Evolutionary conservation across 768 basidiomycete species (phyloP).

Genomic region (Phaeolepiota aurea): DNA sequence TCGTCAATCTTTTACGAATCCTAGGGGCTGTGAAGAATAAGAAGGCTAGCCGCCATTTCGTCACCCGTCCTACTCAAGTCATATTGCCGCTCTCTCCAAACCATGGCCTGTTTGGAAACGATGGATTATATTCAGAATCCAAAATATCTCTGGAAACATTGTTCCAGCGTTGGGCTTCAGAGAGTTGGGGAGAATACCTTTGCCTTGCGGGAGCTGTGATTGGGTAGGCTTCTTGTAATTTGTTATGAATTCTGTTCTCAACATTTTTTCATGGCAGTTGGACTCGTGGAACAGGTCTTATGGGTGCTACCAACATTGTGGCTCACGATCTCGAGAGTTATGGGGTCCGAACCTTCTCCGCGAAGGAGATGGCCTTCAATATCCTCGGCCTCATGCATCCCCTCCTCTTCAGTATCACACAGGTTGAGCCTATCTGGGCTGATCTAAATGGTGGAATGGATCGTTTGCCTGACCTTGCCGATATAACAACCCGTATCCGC

Average conservation of each 20-base stretch:
- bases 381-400: slow-evolving; percentile 99
- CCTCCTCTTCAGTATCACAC: slow-evolving; percentile 96
- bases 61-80: slow-evolving; percentile 97
- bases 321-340: slow-evolving; percentile 89
- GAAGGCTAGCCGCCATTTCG: slow-evolving; percentile 94
- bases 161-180: slow-evolving; percentile 96
- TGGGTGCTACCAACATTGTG: slow-evolving; percentile 92
- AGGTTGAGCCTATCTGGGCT: slow-evolving; percentile 99
- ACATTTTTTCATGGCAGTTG: slow-evolving; percentile 47
- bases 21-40: slow-evolving; percentile 97
- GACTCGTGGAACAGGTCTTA: slow-evolving; percentile 97
- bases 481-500: slow-evolving; percentile 85
- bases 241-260: too few relatives aligned
- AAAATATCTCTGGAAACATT: slow-evolving; percentile 97
- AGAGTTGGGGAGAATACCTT: slow-evolving; percentile 98
- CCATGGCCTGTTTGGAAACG: slow-evolving; percentile 96
- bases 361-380: slow-evolving; percentile 99
- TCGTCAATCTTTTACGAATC: slow-evolving; percentile 92
- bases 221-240: slow-evolving; percentile 64
- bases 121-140: slow-evolving; percentile 95
- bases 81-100: slow-evolving; percentile 97
- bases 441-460: slow-evolving; percentile 99
- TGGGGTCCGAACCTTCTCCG: slow-evolving; percentile 96
- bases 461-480: slow-evolving; percentile 89
- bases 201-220: slow-evolving; percentile 98